These are phyloP conservation scores for Colletotrichum zoysiae DNA, from an alignment of 2,329 filamentous ascomycete species.

Conservation along the genomic window DNA sequence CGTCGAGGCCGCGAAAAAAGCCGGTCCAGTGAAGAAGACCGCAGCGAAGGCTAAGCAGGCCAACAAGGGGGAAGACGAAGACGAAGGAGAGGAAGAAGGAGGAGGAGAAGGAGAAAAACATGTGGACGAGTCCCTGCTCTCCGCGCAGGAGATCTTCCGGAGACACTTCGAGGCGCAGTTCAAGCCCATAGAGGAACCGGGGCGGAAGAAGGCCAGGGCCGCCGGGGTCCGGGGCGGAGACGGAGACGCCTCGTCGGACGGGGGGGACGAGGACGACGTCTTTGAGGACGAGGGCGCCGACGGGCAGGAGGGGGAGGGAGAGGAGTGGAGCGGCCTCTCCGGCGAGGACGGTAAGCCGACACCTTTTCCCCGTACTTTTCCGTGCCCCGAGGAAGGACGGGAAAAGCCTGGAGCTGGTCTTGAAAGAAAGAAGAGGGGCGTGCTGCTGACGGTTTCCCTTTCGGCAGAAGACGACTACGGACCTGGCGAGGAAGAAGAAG, in stretches of 20 bases:
- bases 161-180: slow-evolving; percentile 92
- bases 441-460: background rate
- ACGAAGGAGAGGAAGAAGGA: background rate
- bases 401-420: background rate
- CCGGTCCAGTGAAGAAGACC: background rate
- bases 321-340: slow-evolving; percentile 75
- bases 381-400: background rate
- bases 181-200: slow-evolving; percentile 70
- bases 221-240: slow-evolving; percentile 44
- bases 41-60: background rate
- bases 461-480: slow-evolving; percentile 43
- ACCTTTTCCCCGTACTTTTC: background rate
- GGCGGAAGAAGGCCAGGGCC: slow-evolving; percentile 33
- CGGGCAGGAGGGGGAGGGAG: slow-evolving; percentile 53
- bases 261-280: slow-evolving; percentile 46
- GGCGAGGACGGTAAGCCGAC: slow-evolving; percentile 54
- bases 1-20: background rate
- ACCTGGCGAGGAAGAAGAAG: slow-evolving; percentile 34
- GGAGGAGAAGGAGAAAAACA: background rate
- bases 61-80: background rate
- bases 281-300: slow-evolving; percentile 46
- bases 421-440: background rate
- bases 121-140: slow-evolving; percentile 56
- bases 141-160: slow-evolving; percentile 79
- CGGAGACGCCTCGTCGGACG: slow-evolving; percentile 43